Conservation (phyloP, 2,329 filamentous ascomycete genomes). For the Hirsutella thompsonii region DNA sequence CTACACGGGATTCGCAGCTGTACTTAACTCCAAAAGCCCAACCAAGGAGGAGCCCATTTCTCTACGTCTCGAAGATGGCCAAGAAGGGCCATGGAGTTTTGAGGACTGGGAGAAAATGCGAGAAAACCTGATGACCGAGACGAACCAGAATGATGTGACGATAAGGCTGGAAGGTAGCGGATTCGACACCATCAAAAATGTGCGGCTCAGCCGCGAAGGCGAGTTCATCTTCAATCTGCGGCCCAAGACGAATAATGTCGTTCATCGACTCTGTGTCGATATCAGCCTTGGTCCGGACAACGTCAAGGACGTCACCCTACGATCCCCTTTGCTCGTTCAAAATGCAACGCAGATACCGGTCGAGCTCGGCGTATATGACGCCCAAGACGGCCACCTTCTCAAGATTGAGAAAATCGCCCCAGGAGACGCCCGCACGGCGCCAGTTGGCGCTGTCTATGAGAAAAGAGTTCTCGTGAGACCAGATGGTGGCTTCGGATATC, state of each 20-base stretch:
- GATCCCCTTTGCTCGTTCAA: slow-evolving; percentile 82
- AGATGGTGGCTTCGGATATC: slow-evolving; percentile 91
- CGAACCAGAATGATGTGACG: slow-evolving; percentile 64
- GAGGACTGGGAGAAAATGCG: slow-evolving; percentile 95
- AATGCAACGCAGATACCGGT: slow-evolving; percentile 96
- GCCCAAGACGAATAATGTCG: slow-evolving; percentile 71
- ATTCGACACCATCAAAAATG: slow-evolving; percentile 80
- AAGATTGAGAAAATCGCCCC: slow-evolving; percentile 98
- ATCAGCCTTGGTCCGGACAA: slow-evolving; percentile 87
- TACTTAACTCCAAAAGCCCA: slow-evolving; percentile 65
- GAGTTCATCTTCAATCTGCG: slow-evolving; percentile 82
- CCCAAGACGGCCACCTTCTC: slow-evolving; percentile 73
- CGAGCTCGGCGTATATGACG: slow-evolving; percentile 83
- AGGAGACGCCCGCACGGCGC: slow-evolving; percentile 77
- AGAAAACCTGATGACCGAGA: slow-evolving; percentile 80
- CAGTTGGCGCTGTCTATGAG: slow-evolving; percentile 82
- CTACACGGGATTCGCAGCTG: slow-evolving; percentile 84
- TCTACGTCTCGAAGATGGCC: slow-evolving; percentile 70
- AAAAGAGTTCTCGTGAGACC: slow-evolving; percentile 81
- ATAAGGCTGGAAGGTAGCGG: slow-evolving; percentile 84
- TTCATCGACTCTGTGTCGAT: slow-evolving; percentile 86
- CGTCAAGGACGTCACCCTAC: slow-evolving; percentile 93
- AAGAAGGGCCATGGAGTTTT: slow-evolving; percentile 91
- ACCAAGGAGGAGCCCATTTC: slow-evolving; percentile 55
- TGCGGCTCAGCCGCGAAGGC: slow-evolving; percentile 86